Base-by-base conservation (phyloP, 164 flowering plant genomes). In the Tetracentron sinense region DNA sequence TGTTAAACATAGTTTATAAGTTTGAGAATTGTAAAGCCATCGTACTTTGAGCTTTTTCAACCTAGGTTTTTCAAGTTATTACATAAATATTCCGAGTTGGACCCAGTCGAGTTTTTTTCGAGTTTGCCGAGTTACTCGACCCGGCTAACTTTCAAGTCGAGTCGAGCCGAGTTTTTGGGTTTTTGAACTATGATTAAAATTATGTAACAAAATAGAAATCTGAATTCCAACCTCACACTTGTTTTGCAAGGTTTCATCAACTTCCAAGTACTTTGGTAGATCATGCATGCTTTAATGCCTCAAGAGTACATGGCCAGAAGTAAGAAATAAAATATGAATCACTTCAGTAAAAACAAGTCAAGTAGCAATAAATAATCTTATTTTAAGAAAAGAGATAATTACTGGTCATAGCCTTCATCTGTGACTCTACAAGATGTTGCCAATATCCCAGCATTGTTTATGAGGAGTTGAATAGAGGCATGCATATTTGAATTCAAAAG, bases 381-480 rank as follows among this genome's bases (percentile, higher is more conserved):
- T 44, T 28, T 35, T 6, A 52, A 33, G 66, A 31, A 35, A 42
- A 42, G 31, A 69, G 70, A 65, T 50, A 56, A 59, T 88, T 82
- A 88, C 98, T 78, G 76, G 71, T 93, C 98, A 74, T 73, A 83
- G 59, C 97, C 92, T 70, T 90, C 86, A 25, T 75, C 20, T 20
- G 89, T 84, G 54, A 69, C 30, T 74, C 90, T 79, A 35, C 53
- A 25, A 20, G 98, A 85, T 33, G 87, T 84, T 74, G 97, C 94
- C 52, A 93, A 74, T 74, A 88, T 84, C 71, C 98, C 98, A 65
- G 96, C 98, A 82, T 90, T 90, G 79, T 90, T 93, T 50, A 93
- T 81, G 70, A 93, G 67, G 58, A 93, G 85, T 70, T 93, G 98
- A 51, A 90, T 67, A 5, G 98, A 90, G 42, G 73, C 70, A 69